phyloP scores from a whole-genome alignment of 2,329 filamentous ascomycete species.

The Davidsoniella neocaledoniae region DNA sequence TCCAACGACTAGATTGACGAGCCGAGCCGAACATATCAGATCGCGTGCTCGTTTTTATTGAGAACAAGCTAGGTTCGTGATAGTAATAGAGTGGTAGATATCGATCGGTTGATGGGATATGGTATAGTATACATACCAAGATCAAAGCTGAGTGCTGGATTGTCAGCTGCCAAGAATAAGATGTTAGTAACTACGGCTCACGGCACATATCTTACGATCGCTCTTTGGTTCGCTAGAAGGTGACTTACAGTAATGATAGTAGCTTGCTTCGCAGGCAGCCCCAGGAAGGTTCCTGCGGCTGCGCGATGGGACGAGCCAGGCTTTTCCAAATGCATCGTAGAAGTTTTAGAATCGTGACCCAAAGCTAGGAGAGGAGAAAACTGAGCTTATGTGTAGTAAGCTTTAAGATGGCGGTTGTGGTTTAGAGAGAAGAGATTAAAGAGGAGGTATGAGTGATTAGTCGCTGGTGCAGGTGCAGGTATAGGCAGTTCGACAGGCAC shows the following conservation, averaged over 20 bases:
- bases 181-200: too few relatives aligned
- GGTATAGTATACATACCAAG: slow-evolving; percentile 30
- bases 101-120: background rate
- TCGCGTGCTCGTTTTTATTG: too few relatives aligned
- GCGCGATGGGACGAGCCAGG: slow-evolving; percentile 3
- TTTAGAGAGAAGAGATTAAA: background rate
- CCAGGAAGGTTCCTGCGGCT: slow-evolving; percentile 9
- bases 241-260: slow-evolving; percentile 9
- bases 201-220: too few relatives aligned
- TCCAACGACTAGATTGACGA: too few relatives aligned
- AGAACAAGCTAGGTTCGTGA: background rate
- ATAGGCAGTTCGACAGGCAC: too few relatives aligned
- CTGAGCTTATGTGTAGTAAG: background rate
- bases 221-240: background rate
- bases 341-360: background rate
- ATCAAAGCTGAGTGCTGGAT: slow-evolving; percentile 63
- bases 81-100: background rate
- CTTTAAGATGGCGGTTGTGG: background rate
- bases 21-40: background rate
- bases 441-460: too few relatives aligned
- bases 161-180: slow-evolving; percentile 36
- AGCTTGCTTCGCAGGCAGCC: slow-evolving; percentile 10
- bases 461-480: too few relatives aligned
- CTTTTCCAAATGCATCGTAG: slow-evolving; percentile 10
- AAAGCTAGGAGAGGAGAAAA: background rate